A percentile compares a stretch with the other conserved stretches of the same genome.
These are phyloP conservation scores for Penicillium ochrochloron DNA, from an alignment of 495 filamentous ascomycete species.

Conservation along the genomic window DNA sequence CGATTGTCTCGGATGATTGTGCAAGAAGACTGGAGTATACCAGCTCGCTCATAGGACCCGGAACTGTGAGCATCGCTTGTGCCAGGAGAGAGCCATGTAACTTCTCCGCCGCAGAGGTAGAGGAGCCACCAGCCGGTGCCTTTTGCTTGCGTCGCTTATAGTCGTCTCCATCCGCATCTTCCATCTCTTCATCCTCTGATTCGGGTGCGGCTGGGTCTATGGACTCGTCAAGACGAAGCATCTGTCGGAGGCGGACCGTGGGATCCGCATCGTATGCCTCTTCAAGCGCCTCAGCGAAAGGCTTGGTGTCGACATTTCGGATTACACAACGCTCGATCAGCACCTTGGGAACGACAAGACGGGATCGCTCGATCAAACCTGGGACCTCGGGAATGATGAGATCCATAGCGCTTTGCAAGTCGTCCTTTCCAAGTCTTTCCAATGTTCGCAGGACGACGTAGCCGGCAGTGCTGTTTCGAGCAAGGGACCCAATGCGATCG, in stretches of 20 bases:
- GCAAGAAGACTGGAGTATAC: conserved; percentile 60
- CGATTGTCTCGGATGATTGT: conserved; percentile 42
- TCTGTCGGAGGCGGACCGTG: conserved; percentile 56
- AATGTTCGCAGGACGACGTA: conserved; percentile 82
- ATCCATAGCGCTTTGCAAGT: conserved; percentile 70
- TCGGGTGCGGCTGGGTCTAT: conserved; percentile 26
- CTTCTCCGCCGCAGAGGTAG: conserved; percentile 48
- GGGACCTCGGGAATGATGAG: conserved; percentile 70
- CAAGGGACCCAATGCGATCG: conserved; percentile 72
- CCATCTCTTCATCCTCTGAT: conserved; percentile 32
- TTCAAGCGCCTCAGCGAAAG: conserved; percentile 64
- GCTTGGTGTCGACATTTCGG: conserved; percentile 64
- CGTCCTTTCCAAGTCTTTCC: conserved; percentile 81
- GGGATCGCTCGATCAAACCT: conserved; percentile 69
- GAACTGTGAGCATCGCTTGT: conserved; percentile 65
- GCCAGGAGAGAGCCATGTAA: conserved; percentile 68
- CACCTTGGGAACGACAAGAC: conserved; percentile 76
- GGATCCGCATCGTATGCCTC: conserved; percentile 60
- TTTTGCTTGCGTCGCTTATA: conserved; percentile 36
- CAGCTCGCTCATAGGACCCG: conserved; percentile 59
- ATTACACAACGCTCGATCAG: conserved; percentile 81
- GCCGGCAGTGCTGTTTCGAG: conserved; percentile 85
- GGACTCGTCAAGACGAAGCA: conserved; percentile 56
- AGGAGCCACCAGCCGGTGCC: conserved; percentile 20
- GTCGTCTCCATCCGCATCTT: conserved; percentile 40